Conservation (phyloP, 306 rosid species). For the Quercus gilva region DNA sequence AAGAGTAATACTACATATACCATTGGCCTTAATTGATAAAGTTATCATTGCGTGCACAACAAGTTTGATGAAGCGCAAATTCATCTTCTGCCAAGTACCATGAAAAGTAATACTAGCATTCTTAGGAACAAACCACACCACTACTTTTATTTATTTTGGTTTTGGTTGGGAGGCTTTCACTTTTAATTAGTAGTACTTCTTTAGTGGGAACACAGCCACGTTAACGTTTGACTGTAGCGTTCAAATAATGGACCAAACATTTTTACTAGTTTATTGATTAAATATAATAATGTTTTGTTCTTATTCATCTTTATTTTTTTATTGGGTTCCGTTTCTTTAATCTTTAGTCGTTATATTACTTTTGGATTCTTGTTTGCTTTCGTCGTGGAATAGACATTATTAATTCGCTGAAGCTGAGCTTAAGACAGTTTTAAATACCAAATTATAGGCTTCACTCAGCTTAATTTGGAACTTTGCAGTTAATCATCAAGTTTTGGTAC, state of each 20-base stretch:
- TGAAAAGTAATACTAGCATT: rapidly evolving
- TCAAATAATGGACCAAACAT: constrained; percentile 20
- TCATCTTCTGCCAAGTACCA: no score
- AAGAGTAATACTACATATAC: rapidly evolving
- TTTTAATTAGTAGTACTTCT: neutral
- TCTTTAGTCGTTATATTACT: constrained; percentile 32
- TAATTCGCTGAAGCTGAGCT: constrained; percentile 15
- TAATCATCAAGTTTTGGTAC: constrained; percentile 3
- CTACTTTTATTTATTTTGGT: no score
- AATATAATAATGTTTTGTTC: constrained; percentile 13
- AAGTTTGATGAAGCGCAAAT: rapidly evolving
- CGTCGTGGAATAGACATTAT: constrained; percentile 19
- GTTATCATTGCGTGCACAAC: no score
- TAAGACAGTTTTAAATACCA: constrained; percentile 13
- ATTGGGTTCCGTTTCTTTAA: constrained; percentile 13
- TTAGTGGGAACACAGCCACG: constrained; percentile 30
- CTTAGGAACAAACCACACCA: no score
- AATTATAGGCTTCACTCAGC: constrained; percentile 1
- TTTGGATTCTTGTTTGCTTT: constrained; percentile 39
- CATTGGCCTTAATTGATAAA: rapidly evolving
- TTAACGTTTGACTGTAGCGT: constrained; percentile 31
- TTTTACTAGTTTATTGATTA: constrained; percentile 12
- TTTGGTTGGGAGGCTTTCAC: neutral
- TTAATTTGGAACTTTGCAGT: constrained; percentile 21
- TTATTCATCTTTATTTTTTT: constrained; percentile 2